Evolutionary conservation across 176 grass and related monocot species (phyloP).

Genomic region (Bonia amplexicaulis): DNA sequence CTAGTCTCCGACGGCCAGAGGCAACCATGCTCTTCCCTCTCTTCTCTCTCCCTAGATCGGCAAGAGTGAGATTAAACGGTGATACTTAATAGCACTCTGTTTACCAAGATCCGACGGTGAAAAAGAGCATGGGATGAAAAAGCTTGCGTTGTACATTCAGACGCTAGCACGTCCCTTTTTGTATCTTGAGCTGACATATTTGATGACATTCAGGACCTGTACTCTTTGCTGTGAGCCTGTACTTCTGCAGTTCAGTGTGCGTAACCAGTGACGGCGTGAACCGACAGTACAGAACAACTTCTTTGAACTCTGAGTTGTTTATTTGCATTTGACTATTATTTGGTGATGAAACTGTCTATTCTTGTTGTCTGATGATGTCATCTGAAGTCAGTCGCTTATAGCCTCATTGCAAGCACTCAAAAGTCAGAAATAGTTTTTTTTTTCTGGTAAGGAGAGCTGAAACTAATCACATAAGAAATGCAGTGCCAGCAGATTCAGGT

Average conservation of each 20-base stretch:
- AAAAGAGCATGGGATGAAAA: too few species aligned
- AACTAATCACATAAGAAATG: not conserved
- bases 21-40: too few species aligned
- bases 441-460: not conserved
- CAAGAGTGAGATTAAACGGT: too few species aligned
- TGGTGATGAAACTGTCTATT: not conserved
- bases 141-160: too few species aligned
- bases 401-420: not conserved
- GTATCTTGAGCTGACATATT: slow-evolving; percentile 4
- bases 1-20: too few species aligned
- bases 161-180: not conserved
- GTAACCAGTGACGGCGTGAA: slow-evolving; percentile 11
- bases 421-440: not conserved
- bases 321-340: slow-evolving; percentile 18
- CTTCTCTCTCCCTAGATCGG: too few species aligned
- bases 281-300: not conserved
- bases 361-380: not conserved
- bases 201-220: not conserved
- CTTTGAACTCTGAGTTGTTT: not conserved
- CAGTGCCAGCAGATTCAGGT: not conserved
- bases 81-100: too few species aligned
- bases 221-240: not conserved
- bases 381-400: slow-evolving; percentile 14
- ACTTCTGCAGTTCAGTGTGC: not conserved
- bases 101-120: too few species aligned